phyloP scores from a whole-genome alignment of 257 asterid species.

The Ajuga chamaepitys region DNA sequence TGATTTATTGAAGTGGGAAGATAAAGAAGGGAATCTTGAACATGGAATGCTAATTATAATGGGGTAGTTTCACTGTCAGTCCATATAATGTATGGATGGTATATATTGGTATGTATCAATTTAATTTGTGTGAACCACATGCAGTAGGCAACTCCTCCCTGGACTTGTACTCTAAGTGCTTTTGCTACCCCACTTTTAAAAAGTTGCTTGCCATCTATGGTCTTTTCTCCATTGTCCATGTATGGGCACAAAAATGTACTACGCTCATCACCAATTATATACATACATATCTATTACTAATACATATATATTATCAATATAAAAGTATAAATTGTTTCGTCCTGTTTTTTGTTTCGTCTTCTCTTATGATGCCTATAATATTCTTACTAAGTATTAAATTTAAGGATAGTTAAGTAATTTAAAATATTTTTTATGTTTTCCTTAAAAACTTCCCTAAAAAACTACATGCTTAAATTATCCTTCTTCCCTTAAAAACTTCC shows the following conservation, averaged over 20 bases:
- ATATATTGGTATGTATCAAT: constrained; percentile 16
- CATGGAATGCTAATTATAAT: constrained; percentile 41
- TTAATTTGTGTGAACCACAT: constrained; percentile 30
- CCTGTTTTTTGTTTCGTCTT: no score
- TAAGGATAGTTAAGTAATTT: no score
- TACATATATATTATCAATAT: no score
- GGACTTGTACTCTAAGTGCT: constrained; percentile 26
- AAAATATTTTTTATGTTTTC: no score
- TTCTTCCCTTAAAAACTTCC: no score
- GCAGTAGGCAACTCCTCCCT: constrained; percentile 8
- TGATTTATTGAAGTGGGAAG: constrained; percentile 42
- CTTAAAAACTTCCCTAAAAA: no score
- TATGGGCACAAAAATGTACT: constrained; percentile 16
- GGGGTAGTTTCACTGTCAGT: constrained; percentile 16
- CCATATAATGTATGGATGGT: constrained; percentile 11
- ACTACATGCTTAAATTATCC: no score
- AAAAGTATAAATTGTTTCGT: no score
- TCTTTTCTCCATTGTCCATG: constrained; percentile 7
- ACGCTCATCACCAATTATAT: no score
- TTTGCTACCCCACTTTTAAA: constrained; percentile 40
- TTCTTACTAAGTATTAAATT: no score
- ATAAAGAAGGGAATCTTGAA: constrained; percentile 29
- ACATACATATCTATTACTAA: no score
- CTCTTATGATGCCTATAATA: no score
- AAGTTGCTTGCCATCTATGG: constrained; percentile 12